These are phyloP conservation scores for Fomitopsis pulvina DNA, from an alignment of 768 basidiomycete species.

Conservation along the genomic window DNA sequence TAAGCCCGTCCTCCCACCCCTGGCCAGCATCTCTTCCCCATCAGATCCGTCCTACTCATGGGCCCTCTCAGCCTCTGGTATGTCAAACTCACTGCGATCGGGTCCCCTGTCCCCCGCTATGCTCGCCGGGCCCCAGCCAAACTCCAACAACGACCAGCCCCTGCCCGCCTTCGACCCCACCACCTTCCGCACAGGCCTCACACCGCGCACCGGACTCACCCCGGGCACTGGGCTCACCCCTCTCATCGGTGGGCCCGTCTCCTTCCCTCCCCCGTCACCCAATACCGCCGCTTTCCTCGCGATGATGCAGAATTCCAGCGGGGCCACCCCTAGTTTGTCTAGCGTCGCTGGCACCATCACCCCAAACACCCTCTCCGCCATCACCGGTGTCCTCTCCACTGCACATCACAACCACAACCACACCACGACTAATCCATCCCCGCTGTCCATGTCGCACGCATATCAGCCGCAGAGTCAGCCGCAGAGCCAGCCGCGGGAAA, in stretches of 20 bases:
- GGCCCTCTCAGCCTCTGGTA: slow-evolving; percentile 51
- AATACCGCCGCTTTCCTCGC: slow-evolving; percentile 90
- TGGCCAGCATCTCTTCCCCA: slow-evolving; percentile 72
- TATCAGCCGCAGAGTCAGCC: neutral
- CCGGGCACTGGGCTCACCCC: slow-evolving; percentile 82
- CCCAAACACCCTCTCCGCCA: slow-evolving; percentile 64
- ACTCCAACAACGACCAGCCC: slow-evolving; percentile 29
- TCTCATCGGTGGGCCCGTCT: slow-evolving; percentile 44
- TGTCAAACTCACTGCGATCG: slow-evolving; percentile 76
- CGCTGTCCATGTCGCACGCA: slow-evolving; percentile 27
- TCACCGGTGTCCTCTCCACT: slow-evolving; percentile 69
- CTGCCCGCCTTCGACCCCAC: slow-evolving; percentile 58
- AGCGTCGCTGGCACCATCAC: slow-evolving; percentile 43
- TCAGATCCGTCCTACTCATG: slow-evolving; percentile 51
- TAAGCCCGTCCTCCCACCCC: slow-evolving; percentile 78
- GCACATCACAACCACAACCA: slow-evolving; percentile 39
- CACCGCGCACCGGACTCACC: slow-evolving; percentile 79
- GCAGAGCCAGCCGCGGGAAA: slow-evolving; percentile 4
- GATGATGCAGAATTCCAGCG: slow-evolving; percentile 66
- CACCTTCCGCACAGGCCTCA: slow-evolving; percentile 80
- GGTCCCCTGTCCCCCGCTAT: slow-evolving; percentile 96
- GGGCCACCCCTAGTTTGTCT: slow-evolving; percentile 18
- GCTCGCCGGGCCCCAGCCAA: slow-evolving; percentile 77
- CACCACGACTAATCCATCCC: slow-evolving; percentile 51
- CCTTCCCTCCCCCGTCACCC: slow-evolving; percentile 80